Base-by-base conservation (phyloP, 2,329 filamentous ascomycete species). In the Penicillium sp. region DNA sequence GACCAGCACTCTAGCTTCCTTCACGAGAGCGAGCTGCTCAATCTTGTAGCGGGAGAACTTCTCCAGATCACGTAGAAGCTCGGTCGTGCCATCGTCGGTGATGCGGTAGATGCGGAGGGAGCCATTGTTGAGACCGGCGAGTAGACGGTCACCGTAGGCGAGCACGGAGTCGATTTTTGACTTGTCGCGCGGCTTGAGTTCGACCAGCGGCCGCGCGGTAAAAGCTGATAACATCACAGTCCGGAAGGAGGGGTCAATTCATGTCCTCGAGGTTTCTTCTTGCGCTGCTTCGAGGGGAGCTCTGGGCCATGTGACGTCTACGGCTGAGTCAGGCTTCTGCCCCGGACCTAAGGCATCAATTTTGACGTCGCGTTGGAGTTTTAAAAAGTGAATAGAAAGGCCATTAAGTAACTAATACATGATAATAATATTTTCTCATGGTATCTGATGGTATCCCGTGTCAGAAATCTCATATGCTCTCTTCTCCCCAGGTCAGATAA, bases 91-190 rank as follows among this genome's bases (percentile, higher is more conserved):
- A 54, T 66, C 45, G 59, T 67, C 48, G 31, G 53, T 95, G 55
- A 97, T 78, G 50, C 91, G 85, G 74, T 96, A 97, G 65, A 98
- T 84, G 54, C 90, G 86, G 49, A 98, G 78, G 50, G 81, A 84
- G 60, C 93, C 93, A 31, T 86, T 94, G 70, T 88, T 95, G 54
- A 98, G 78, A 46, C 93, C 93, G 48, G 96, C 89, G 44, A 98
- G 80, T 28, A 98, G 79, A 53, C 90, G 84, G 67, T 98, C 93
- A 65, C 90, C 89, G 71, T 95, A 88, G 51, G 91, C 88, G 39
- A 97, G 79, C 57, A 98, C 88, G 40, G 88, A 93, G 73, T 98
- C 93, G 72, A 98, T 95, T 77, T 86, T 93, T 57, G 88, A 94
- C 77, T 94, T 96, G 81, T 97, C 91, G 70, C 88, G 85, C 70